Evolutionary conservation across 352 stramenopile species (phyloP), one percentile per base, ranked within the genome.

Genomic region (Globisporangium iwayamae): DNA sequence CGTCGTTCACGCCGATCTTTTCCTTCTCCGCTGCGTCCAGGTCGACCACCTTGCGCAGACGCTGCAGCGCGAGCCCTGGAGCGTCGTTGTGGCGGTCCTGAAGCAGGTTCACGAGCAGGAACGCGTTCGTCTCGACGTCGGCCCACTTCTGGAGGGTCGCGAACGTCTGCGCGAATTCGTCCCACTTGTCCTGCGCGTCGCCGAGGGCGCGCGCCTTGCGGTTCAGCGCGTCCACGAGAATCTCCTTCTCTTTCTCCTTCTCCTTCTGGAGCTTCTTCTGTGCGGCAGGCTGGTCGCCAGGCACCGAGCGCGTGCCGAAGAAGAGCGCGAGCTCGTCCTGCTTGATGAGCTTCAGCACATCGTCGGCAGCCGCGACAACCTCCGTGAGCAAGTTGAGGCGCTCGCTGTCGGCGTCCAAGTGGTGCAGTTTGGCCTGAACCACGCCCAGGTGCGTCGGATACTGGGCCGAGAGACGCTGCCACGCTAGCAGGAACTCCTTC

Each of bases 221-320:
- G 9, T 68, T 70, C 16, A 93, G 67, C n/a, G 85, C 78, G 25
- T 95, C 86, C 9, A 77, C 69, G 25, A 93, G 67, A 30, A 90
- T 90, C 65, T 76, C 56, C 54, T 89, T 88, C 57, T 87, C 79
- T 36, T 77, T 68, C 32, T 90, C 82, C 69, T 90, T 90, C 46
- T 89, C 76, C 73, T 95, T 90, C 51, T 84, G 78, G 43, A 85
- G 48, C 68, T 92, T 89, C 67, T 90, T 90, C 60, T 87, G 70
- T 10, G 53, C 67, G 32, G 80, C 70, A 54, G 72, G 71, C 39
- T 78, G 60, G 47, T 90, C 81, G 16, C 74, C 74, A 36, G 80
- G 67, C 28, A 89, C 79, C 4, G 65, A 67, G 14, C 85, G 81
- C 39, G 81, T 89, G 16, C 86, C 86, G 57, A 91, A 95, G 74